Conservation (phyloP, 1,284 basidiomycete genomes). For the Austroboletus niveus region DNA sequence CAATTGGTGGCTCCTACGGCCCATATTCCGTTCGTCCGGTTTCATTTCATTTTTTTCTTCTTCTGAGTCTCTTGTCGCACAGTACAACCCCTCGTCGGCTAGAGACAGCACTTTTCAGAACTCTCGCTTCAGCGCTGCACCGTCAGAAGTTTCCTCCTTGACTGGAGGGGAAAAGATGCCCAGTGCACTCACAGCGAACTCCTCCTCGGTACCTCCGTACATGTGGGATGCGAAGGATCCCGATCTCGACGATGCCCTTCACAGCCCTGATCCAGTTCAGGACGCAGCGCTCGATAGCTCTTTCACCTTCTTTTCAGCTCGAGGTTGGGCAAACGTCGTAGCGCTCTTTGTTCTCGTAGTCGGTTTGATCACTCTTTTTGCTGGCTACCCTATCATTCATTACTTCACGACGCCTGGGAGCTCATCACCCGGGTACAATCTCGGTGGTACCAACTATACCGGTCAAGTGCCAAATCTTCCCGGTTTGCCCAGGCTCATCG, state of each 20-base stretch:
- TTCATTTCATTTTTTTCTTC: conserved; percentile 1
- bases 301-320: conserved; percentile 62
- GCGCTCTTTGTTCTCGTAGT: conserved; percentile 59
- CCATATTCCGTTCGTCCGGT: conserved; percentile 67
- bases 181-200: conserved; percentile 21
- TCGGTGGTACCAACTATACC: conserved; percentile 73
- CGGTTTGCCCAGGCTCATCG: conserved; percentile 59
- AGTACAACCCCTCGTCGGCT: conserved; percentile 59
- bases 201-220: conserved; percentile 57
- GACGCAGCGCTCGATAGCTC: conserved; percentile 53
- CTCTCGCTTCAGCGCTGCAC: conserved; percentile 59
- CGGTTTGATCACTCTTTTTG: conserved; percentile 67
- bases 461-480: conserved; percentile 69
- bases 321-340: conserved; percentile 72
- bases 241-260: conserved; percentile 74
- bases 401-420: conserved; percentile 39
- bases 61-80: conserved; percentile 1
- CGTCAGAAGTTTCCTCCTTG: conserved; percentile 53
- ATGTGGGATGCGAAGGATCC: conserved; percentile 73
- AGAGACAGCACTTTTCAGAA: conserved; percentile 43
- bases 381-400: conserved; percentile 77
- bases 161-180: conserved; percentile 42
- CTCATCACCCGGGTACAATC: conserved; percentile 57
- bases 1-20: conserved; percentile 72
- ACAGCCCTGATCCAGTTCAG: conserved; percentile 71